Evolutionary conservation across 371 early-diverging fungal species (phyloP), one percentile per base, ranked within the genome.

Genomic region (Mucor saturninus): DNA sequence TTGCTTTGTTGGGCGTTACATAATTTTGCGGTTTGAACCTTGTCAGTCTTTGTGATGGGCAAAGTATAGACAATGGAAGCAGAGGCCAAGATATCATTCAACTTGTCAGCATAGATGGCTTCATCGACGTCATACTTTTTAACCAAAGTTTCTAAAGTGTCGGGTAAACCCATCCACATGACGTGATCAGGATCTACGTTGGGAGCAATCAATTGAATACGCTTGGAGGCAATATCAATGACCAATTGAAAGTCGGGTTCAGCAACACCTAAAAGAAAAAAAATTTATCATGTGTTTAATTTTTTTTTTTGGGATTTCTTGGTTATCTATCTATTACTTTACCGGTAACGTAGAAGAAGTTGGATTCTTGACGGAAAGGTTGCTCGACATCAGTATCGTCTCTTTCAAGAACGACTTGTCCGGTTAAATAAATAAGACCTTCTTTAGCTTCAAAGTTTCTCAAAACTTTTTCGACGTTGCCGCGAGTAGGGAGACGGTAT

Each of bases 81-180:
- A 9, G 74, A 68, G 5, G 49, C 26, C 28, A 80, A 56, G 31
- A 48, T 65, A 5, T 50, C 38, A 29, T 62, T 52, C 8, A 81
- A 65, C 10, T 70, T 51, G 39, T 71, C 69, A 4, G 73, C 78
- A 68, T 84, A 89, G 52, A 78, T 61, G 13, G 87, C 89, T 37
- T 83, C 73, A 68, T 92, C 90, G 2, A 90, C 83, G 50, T 86
- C 88, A 69, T 88, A 89, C 31, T 80, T 74, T 3, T 62, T 35
- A 56, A 79, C 68, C 56, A 86, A 70, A 8, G 80, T 75, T 7
- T 80, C 73, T 6, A 84, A 63, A 15, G 86, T 65, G 35, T 83
- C 82, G 3, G 87, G 89, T 54, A 84, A 73, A 54, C 94, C 95
- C 76, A 89, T 85, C 95, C 95, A 95, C 64, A 95, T 85, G n/a